These are phyloP conservation scores for Aquilaria agallochum DNA, from an alignment of 441 rosid genomes.

Conservation along the genomic window DNA sequence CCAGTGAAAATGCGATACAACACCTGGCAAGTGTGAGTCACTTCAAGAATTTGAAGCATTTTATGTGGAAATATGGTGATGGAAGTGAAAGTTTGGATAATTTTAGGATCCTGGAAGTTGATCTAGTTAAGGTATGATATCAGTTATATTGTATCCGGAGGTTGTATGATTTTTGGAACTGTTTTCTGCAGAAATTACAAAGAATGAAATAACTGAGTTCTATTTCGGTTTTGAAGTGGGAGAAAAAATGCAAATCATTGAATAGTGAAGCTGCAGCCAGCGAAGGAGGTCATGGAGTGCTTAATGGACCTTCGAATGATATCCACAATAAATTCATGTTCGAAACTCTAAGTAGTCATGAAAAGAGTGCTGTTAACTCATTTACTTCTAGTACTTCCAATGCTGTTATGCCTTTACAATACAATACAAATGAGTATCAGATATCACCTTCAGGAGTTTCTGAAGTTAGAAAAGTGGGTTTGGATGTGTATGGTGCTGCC, in stretches of 20 bases:
- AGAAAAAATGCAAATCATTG: constrained; percentile 53
- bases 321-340: constrained; percentile 57
- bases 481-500: constrained; percentile 23
- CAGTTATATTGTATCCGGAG: neutral
- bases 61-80: constrained; percentile 72
- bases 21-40: constrained; percentile 55
- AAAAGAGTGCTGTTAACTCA: constrained; percentile 33
- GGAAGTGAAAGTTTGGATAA: constrained; percentile 49
- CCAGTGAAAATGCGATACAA: constrained; percentile 43
- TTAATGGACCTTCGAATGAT: constrained; percentile 54
- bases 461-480: constrained; percentile 32
- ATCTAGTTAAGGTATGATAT: constrained; percentile 53
- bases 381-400: constrained; percentile 34
- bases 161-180: neutral
- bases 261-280: constrained; percentile 34
- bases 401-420: constrained; percentile 91
- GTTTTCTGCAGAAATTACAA: neutral
- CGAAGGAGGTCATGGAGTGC: constrained; percentile 32
- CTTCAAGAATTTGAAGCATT: constrained; percentile 71
- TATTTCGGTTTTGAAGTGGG: constrained; percentile 62
- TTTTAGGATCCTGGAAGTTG: constrained; percentile 52
- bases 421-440: constrained; percentile 82
- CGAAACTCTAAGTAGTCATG: constrained; percentile 45
- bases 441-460: constrained; percentile 43
- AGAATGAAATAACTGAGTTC: neutral